A percentile compares a stretch with the other conserved stretches of the same genome.
phyloP scores from a whole-genome alignment of 2,329 filamentous ascomycete genomes.

The Fusarium nematophilum region DNA sequence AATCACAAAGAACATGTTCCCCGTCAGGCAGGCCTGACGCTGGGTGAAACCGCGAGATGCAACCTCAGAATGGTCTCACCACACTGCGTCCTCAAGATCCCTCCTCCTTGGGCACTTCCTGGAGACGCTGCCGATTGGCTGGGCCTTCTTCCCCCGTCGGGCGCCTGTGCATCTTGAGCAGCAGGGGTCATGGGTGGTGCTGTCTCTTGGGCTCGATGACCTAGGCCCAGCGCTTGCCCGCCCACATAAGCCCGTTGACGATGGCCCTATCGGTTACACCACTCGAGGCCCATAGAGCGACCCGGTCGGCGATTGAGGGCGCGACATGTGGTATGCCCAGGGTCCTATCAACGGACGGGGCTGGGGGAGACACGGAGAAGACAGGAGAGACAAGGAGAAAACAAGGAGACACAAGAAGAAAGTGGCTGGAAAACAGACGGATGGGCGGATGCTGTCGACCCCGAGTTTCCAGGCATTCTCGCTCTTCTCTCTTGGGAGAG shows the following conservation, averaged over 20 bases:
- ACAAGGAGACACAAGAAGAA: too few relatives aligned
- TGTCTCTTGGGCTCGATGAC: not conserved
- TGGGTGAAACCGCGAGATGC: conserved; percentile 27
- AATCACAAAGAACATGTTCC: conserved; percentile 4
- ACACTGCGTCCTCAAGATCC: conserved; percentile 6
- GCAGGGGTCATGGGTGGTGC: conserved; percentile 12
- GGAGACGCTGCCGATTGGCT: conserved; percentile 40
- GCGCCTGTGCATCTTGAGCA: conserved; percentile 40
- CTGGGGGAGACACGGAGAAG: conserved; percentile 17
- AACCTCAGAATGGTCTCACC: conserved; percentile 39
- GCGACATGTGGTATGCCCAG: conserved; percentile 42
- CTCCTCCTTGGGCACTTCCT: not conserved
- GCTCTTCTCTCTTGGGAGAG: conserved; percentile 27
- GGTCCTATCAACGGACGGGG: conserved; percentile 44
- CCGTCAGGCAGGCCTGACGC: conserved; percentile 9
- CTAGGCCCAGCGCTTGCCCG: not conserved
- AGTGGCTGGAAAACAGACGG: conserved; percentile 20
- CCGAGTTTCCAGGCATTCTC: conserved; percentile 9
- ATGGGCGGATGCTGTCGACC: conserved; percentile 33
- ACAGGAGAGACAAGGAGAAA: conserved; percentile 3
- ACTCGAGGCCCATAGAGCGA: conserved; percentile 18
- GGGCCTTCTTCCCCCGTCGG: conserved; percentile 27
- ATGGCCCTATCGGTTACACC: conserved; percentile 19
- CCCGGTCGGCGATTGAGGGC: conserved; percentile 33
- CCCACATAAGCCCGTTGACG: not conserved